These are phyloP conservation scores for Colletotrichum salicis DNA, from an alignment of 2,329 filamentous ascomycete genomes.

Conservation along the genomic window DNA sequence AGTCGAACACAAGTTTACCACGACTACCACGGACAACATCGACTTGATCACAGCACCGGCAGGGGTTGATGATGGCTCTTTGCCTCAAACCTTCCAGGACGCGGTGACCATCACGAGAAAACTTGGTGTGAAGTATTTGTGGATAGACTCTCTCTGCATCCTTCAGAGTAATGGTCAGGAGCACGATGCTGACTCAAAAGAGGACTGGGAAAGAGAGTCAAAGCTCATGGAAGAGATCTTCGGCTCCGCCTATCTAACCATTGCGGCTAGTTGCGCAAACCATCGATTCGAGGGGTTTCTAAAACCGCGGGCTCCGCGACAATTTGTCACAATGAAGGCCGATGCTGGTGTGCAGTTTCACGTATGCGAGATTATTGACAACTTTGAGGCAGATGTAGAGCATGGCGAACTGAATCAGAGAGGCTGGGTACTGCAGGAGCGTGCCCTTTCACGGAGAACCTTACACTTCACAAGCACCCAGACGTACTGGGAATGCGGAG, in stretches of 20 bases:
- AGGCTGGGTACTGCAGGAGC: constrained; percentile 13
- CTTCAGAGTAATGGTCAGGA: constrained; percentile 17
- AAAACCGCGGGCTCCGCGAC: neutral
- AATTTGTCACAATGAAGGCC: neutral
- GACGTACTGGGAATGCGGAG: constrained; percentile 10
- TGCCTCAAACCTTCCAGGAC: constrained; percentile 32
- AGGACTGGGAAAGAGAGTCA: neutral
- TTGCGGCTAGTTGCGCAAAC: neutral
- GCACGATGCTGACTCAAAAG: neutral
- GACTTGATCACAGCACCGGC: neutral
- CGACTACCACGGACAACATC: neutral
- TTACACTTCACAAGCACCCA: neutral
- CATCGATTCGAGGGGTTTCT: neutral
- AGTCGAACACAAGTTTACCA: neutral
- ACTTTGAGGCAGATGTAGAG: constrained; percentile 30
- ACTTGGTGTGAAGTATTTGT: constrained; percentile 30
- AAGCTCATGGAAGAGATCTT: constrained; percentile 19
- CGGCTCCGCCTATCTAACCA: neutral
- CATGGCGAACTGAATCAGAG: neutral
- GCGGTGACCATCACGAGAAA: constrained; percentile 14
- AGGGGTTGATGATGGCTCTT: neutral
- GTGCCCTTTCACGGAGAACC: neutral
- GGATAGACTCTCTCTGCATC: constrained; percentile 38
- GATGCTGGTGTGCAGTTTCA: neutral
- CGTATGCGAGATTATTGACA: constrained; percentile 43